Conservation (phyloP, 2,329 filamentous ascomycete species). For the Colletotrichum trifolii region DNA sequence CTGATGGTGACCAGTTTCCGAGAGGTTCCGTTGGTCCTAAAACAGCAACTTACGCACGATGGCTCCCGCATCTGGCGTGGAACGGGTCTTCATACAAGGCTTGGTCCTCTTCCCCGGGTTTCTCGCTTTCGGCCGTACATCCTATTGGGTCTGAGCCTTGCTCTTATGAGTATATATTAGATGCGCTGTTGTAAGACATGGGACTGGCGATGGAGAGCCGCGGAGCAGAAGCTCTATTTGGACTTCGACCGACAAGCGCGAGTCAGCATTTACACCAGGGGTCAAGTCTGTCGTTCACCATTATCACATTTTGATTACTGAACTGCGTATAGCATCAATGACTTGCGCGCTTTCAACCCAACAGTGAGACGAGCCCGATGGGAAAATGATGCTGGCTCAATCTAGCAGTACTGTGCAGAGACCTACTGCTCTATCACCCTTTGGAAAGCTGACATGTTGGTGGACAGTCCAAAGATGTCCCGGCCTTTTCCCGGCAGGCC, state of each 20-base stretch:
- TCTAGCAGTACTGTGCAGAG: no score
- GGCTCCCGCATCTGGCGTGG: neutral
- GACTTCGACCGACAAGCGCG: neutral
- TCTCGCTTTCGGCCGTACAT: no score
- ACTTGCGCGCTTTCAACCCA: neutral
- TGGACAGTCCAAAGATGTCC: neutral
- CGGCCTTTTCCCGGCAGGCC: neutral
- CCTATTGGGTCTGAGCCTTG: neutral
- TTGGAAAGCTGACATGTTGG: neutral
- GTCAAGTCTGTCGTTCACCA: slow-evolving; percentile 3
- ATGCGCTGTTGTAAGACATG: neutral
- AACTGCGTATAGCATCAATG: neutral
- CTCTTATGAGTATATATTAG: neutral
- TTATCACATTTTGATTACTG: neutral
- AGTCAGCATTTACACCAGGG: neutral
- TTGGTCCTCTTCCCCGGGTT: no score
- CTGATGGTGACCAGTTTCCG: neutral
- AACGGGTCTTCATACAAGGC: no score
- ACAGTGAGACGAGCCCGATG: neutral
- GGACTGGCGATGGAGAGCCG: neutral
- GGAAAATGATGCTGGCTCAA: neutral
- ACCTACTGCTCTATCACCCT: no score
- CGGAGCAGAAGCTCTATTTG: slow-evolving; percentile 10
- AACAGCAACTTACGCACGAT: neutral
- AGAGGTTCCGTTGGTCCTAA: neutral